These are phyloP conservation scores for Ramularia endophylla DNA, from an alignment of 2,329 filamentous ascomycete species.

Conservation along the genomic window DNA sequence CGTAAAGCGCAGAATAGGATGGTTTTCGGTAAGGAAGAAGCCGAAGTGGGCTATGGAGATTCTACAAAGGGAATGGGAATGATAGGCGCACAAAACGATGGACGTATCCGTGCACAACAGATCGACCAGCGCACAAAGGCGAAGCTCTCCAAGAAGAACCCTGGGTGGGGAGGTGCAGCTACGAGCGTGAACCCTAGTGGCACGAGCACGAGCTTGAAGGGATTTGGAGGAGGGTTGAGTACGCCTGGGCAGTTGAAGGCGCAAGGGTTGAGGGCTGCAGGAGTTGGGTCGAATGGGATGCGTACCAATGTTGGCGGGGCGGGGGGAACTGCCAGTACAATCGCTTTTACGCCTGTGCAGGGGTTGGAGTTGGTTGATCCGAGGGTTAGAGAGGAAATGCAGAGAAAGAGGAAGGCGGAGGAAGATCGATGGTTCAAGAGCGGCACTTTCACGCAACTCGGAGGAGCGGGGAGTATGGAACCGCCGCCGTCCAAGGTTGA, in stretches of 20 bases:
- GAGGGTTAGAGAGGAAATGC: conserved; percentile 80
- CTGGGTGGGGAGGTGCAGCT: conserved; percentile 74
- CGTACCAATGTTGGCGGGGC: conserved; percentile 45
- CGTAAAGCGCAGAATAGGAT: conserved; percentile 95
- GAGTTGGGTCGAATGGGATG: conserved; percentile 55
- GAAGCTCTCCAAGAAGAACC: conserved; percentile 90
- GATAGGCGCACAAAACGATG: conserved; percentile 84
- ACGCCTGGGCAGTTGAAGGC: conserved; percentile 66
- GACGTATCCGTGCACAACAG: conserved; percentile 80
- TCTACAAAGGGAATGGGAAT: conserved; percentile 85
- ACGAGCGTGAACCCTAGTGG: conserved; percentile 54
- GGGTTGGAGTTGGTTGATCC: conserved; percentile 93
- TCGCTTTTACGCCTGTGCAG: conserved; percentile 92
- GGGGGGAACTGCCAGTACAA: conserved; percentile 60
- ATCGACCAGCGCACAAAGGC: conserved; percentile 90
- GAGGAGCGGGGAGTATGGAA: conserved; percentile 29
- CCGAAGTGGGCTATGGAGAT: conserved; percentile 86
- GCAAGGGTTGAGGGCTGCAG: conserved; percentile 72
- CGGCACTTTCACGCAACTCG: conserved; percentile 91
- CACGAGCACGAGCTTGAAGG: conserved; percentile 74
- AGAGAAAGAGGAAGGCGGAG: conserved; percentile 84
- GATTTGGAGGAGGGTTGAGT: conserved; percentile 62
- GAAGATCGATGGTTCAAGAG: conserved; percentile 96
- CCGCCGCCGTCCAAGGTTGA: conserved; percentile 44
- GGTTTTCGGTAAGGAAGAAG: conserved; percentile 93